These are phyloP conservation scores for Pseudogymnoascus verrucosus DNA, from an alignment of 2,329 filamentous ascomycete genomes.

Conservation along the genomic window DNA sequence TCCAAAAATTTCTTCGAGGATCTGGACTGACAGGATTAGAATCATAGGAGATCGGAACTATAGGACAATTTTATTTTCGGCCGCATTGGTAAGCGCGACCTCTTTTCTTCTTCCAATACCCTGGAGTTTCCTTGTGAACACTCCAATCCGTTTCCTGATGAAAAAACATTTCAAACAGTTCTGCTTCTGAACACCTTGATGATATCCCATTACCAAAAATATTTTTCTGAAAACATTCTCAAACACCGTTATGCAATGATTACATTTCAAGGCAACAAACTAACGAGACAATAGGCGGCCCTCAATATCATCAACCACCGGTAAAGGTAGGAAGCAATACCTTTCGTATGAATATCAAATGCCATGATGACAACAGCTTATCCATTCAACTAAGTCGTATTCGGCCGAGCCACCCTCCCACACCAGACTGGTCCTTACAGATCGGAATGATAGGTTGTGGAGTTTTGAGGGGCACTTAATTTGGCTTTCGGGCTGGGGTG, in stretches of 20 bases:
- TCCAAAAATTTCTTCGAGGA: neutral
- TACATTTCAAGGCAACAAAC: neutral
- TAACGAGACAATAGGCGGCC: neutral
- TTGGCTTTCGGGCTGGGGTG: slow-evolving; percentile 19
- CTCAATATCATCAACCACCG: neutral
- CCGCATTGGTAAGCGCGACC: neutral
- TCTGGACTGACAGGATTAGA: neutral
- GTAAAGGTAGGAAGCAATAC: slow-evolving; percentile 18
- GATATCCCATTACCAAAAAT: slow-evolving; percentile 59
- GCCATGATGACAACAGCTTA: slow-evolving; percentile 59
- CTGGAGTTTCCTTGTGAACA: neutral
- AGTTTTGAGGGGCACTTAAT: slow-evolving; percentile 41
- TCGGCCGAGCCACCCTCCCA: slow-evolving; percentile 64
- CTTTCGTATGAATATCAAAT: slow-evolving; percentile 11
- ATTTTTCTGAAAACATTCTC: slow-evolving; percentile 39
- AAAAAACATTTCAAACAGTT: slow-evolving; percentile 59
- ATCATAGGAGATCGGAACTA: neutral
- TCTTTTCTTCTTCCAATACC: neutral
- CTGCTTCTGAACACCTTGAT: slow-evolving; percentile 66
- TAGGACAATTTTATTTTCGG: neutral
- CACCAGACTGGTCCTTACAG: slow-evolving; percentile 50
- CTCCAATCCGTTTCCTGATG: slow-evolving; percentile 46
- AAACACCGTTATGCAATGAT: neutral
- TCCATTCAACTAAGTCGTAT: slow-evolving; percentile 66
- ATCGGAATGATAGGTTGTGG: slow-evolving; percentile 66